Evolutionary conservation across 371 early-diverging fungal genomes (phyloP).

Genomic region (Rhizopus stolonifer): DNA sequence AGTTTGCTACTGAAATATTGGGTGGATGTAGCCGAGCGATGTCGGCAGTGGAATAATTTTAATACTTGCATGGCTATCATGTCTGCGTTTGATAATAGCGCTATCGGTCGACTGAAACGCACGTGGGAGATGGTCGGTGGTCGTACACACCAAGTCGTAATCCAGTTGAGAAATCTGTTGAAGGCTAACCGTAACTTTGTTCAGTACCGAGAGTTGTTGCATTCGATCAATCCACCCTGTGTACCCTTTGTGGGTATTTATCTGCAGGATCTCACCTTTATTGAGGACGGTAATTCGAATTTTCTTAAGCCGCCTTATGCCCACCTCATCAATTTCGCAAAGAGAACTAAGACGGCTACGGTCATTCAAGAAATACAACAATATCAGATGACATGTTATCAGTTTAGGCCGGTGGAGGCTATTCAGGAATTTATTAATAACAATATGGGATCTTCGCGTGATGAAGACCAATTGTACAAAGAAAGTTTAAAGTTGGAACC

Average conservation of each 20-base stretch:
- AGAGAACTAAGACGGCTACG: slow-evolving; percentile 82
- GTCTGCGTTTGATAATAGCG: slow-evolving; percentile 85
- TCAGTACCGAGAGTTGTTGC: slow-evolving; percentile 83
- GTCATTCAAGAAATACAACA: slow-evolving; percentile 89
- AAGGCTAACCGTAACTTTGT: slow-evolving; percentile 80
- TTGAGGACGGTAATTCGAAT: slow-evolving; percentile 91
- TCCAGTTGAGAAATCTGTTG: slow-evolving; percentile 67
- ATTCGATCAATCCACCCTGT: slow-evolving; percentile 87
- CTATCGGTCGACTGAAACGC: slow-evolving; percentile 84
- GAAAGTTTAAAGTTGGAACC: slow-evolving; percentile 72
- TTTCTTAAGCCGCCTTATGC: slow-evolving; percentile 53
- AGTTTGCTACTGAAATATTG: slow-evolving; percentile 75
- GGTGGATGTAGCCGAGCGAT: slow-evolving; percentile 82
- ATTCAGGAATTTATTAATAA: slow-evolving; percentile 79
- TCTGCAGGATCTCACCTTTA: slow-evolving; percentile 89
- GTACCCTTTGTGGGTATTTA: slow-evolving; percentile 91
- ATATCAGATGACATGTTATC: slow-evolving; percentile 84
- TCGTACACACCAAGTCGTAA: slow-evolving; percentile 30
- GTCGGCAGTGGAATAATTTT: slow-evolving; percentile 83
- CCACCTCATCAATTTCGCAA: slow-evolving; percentile 87
- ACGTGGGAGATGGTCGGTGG: slow-evolving; percentile 71
- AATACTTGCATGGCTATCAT: slow-evolving; percentile 90
- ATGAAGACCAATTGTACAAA: slow-evolving; percentile 71
- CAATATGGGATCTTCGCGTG: slow-evolving; percentile 58
- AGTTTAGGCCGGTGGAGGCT: slow-evolving; percentile 74